Base-by-base conservation (phyloP, 2,329 filamentous ascomycete genomes). In the Davidsoniella australis region DNA sequence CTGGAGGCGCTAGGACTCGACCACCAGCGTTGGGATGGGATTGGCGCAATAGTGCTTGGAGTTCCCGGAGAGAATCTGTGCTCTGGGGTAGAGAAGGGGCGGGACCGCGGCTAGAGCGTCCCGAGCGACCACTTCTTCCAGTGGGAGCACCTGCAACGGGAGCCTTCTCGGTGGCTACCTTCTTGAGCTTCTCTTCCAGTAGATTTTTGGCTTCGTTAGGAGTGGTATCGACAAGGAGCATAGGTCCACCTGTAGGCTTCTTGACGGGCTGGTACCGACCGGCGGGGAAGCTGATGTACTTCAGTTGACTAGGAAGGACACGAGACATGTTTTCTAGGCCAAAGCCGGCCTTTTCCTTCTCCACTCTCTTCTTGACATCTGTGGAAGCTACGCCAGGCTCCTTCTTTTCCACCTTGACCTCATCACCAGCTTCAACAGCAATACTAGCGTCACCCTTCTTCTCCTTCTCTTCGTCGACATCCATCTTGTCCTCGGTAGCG, bases 271-370 rank as follows among this genome's bases (percentile, higher is more conserved):
- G 85, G 66, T 95, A 98, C 57, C 93, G 80, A 42, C 85, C 84
- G 55, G 85, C 76, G 45, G 85, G 78, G 72, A 98, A 94, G 64
- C 79, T 94, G 60, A 98, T 85, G 64, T 89, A 95, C 70, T 94
- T 94, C 60, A 96, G 76, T 68, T 98, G 91, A 43, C 78, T 77
- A 1, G 88, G 91, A 44, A 98, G 76, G 36, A 98, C 87, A 58
- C 91, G 78, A 49, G 84, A 93, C 86, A 98, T 93, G 70, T 98
- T 98, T 61, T 91, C 85, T 54, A 98, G 75, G 55, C 95, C 87
- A 62, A 91, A 95, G 57, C 91, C 91, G 52, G 94, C 76, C 75
- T 94, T 96, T 69, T 98, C 91, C 70, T 91, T 93, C 66, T 95
- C 87, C 0, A 71, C 69, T 72, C 91, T 93, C 75, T 93, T 94